Conservation (phyloP, 2,329 filamentous ascomycete species). For the Fusarium circinatum region DNA sequence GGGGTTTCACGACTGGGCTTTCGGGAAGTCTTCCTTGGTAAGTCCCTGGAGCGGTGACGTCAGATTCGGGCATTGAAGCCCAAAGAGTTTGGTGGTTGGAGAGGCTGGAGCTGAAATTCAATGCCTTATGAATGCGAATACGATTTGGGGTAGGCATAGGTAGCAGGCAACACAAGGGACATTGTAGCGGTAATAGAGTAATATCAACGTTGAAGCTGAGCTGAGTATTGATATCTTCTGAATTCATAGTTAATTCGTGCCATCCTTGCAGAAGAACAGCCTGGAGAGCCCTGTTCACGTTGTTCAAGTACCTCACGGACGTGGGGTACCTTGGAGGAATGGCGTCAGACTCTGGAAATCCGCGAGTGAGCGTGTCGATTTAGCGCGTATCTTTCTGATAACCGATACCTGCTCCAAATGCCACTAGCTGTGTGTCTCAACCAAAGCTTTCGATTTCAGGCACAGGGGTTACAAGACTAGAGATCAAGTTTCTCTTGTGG, state of each 20-base stretch:
- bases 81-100: background rate
- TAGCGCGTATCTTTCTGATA: constrained; percentile 28
- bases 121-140: background rate
- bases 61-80: constrained; percentile 20
- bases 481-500: constrained; percentile 18
- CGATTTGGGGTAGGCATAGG: background rate
- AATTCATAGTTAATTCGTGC: background rate
- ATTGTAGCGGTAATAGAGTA: no score
- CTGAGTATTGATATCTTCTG: background rate
- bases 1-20: constrained; percentile 11
- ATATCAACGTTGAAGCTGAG: background rate
- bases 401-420: constrained; percentile 21
- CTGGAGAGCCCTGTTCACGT: constrained; percentile 3
- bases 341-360: constrained; percentile 24
- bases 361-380: constrained; percentile 4
- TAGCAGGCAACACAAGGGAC: background rate
- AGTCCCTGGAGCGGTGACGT: constrained; percentile 22
- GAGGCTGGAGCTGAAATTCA: background rate
- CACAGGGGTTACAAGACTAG: constrained; percentile 7
- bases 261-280: constrained; percentile 9
- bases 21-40: constrained; percentile 16
- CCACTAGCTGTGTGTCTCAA: constrained; percentile 9
- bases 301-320: constrained; percentile 25
- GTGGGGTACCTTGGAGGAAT: constrained; percentile 20
- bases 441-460: background rate